Percentiles rank a stretch among this genome's conserved stretches.
Evolutionary conservation across 1,139 yeast genomes (phyloP).

Genomic region (Saccharomyces hybrid): DNA sequence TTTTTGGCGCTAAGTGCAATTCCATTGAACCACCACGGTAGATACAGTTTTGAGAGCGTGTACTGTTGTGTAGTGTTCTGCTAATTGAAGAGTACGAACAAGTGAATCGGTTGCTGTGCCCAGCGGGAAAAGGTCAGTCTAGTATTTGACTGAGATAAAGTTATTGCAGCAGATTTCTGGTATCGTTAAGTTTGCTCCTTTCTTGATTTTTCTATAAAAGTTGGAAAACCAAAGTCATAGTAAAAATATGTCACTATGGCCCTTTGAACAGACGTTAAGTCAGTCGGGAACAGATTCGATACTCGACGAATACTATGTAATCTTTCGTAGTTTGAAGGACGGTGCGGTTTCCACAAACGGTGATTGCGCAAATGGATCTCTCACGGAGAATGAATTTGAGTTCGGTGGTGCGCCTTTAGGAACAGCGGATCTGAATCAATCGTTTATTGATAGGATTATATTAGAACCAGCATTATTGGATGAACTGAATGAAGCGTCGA

Average conservation of each 20-base stretch:
- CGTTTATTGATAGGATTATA: constrained; percentile 60
- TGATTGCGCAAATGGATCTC: background rate
- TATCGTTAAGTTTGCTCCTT: background rate
- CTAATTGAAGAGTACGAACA: background rate
- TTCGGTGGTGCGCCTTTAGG: background rate
- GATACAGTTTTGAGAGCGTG: background rate
- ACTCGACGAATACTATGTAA: constrained; percentile 32
- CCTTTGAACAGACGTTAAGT: constrained; percentile 37
- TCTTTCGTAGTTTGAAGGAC: constrained; percentile 22
- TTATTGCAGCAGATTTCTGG: background rate
- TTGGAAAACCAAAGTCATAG: background rate
- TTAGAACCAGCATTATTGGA: constrained; percentile 50
- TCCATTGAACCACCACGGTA: background rate
- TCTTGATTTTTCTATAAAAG: background rate
- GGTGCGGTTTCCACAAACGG: background rate
- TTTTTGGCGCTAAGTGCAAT: background rate
- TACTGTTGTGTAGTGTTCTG: background rate
- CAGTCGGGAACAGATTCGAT: constrained; percentile 33
- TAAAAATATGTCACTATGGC: constrained; percentile 40
- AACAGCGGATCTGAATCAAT: constrained; percentile 38
- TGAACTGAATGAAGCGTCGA: constrained; percentile 39
- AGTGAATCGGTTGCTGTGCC: background rate
- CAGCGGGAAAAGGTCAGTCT: background rate
- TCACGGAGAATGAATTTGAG: background rate
- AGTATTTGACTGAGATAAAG: background rate